Conservation (phyloP, 768 basidiomycete species). For the Termitomyces sp. region DNA sequence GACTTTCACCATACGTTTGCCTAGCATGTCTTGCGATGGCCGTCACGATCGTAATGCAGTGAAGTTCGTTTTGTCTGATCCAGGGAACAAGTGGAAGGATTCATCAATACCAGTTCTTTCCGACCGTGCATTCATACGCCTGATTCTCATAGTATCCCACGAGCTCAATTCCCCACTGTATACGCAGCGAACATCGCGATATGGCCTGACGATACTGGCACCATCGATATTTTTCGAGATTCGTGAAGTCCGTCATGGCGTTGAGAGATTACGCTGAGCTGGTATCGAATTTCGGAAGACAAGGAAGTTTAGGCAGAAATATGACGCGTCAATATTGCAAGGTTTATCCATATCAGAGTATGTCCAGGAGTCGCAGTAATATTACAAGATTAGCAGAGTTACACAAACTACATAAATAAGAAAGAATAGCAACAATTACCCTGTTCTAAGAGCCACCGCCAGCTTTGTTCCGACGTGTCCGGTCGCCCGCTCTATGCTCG, state of each 20-base stretch:
- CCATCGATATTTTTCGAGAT: neutral
- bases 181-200: neutral
- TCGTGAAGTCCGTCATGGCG: neutral
- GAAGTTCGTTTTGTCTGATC: slow-evolving; percentile 19
- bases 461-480: slow-evolving; percentile 26
- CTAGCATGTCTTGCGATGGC: slow-evolving; percentile 95
- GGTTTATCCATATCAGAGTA: neutral
- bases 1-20: slow-evolving; percentile 93
- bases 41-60: slow-evolving; percentile 52
- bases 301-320: neutral
- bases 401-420: slow-evolving; percentile 10
- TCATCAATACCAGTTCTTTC: neutral
- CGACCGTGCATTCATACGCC: neutral
- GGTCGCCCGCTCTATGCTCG: slow-evolving; percentile 24
- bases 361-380: slow-evolving; percentile 16
- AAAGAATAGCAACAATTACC: slow-evolving; percentile 6
- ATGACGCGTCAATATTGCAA: neutral
- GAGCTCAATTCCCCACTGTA: neutral
- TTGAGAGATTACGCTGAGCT: neutral
- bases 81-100: neutral
- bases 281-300: neutral
- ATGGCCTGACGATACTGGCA: neutral
- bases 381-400: slow-evolving; percentile 21
- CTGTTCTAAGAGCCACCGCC: slow-evolving; percentile 23
- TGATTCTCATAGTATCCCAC: neutral